Evolutionary conservation across 2,329 filamentous ascomycete genomes (phyloP).

Genomic region (Diaporthe capsici): DNA sequence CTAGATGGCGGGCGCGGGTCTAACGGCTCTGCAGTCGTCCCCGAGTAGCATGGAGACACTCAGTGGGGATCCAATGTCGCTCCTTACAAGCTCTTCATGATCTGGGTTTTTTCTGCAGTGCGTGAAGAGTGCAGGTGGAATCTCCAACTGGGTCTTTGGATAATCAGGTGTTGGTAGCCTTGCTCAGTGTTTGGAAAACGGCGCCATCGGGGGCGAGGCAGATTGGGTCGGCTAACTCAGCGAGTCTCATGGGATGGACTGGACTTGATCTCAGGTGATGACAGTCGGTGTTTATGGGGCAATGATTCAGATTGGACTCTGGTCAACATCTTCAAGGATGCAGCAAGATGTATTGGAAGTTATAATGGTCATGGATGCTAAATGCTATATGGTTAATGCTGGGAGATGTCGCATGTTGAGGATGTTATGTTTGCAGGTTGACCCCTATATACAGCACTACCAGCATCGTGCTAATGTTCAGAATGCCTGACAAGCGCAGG

Average conservation of each 20-base stretch:
- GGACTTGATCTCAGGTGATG: not conserved
- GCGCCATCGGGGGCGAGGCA: too few relatives aligned
- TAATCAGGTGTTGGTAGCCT: too few relatives aligned
- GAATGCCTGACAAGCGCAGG: not conserved
- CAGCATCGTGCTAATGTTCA: not conserved
- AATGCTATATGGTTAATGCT: not conserved
- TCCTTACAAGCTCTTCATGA: too few relatives aligned
- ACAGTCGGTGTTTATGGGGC: not conserved
- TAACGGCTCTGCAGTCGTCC: not conserved
- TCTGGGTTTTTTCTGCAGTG: too few relatives aligned
- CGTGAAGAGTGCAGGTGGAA: too few relatives aligned
- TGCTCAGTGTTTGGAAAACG: not conserved
- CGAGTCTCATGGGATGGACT: not conserved
- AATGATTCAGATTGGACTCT: not conserved
- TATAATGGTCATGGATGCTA: not conserved
- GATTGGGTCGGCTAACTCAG: too few relatives aligned
- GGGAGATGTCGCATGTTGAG: not conserved
- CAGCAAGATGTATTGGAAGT: not conserved
- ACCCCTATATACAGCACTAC: not conserved
- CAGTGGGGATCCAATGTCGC: too few relatives aligned
- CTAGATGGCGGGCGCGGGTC: not conserved
- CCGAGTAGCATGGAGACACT: conserved; percentile 8
- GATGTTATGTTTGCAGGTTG: not conserved
- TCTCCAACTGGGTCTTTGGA: too few relatives aligned
- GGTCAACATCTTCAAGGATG: too few relatives aligned